Percentiles rank a stretch among this genome's conserved stretches.
Evolutionary conservation across 2,329 filamentous ascomycete species (phyloP).

Genomic region (Dothiorella sarmentorum): DNA sequence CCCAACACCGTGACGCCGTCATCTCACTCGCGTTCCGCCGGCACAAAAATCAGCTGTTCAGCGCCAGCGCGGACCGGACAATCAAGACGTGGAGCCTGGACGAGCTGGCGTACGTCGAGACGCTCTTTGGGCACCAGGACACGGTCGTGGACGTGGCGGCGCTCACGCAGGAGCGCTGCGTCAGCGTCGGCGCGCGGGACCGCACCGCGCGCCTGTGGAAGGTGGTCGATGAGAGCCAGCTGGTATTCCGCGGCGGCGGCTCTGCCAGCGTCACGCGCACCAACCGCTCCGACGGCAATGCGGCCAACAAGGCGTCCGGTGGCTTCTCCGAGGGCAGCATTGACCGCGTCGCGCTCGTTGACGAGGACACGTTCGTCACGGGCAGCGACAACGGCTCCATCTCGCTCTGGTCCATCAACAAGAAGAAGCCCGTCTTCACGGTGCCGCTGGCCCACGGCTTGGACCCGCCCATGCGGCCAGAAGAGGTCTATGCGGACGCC

Average conservation of each 20-base stretch:
- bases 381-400: slow-evolving; percentile 88
- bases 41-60: slow-evolving; percentile 87
- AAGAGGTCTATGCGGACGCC: slow-evolving; percentile 70
- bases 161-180: slow-evolving; percentile 79
- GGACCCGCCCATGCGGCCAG: slow-evolving; percentile 65
- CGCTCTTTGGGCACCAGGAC: slow-evolving; percentile 93
- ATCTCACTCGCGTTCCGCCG: slow-evolving; percentile 81
- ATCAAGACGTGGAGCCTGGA: slow-evolving; percentile 95
- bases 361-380: slow-evolving; percentile 84
- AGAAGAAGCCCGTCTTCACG: slow-evolving; percentile 90
- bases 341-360: slow-evolving; percentile 87
- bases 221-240: slow-evolving; percentile 88
- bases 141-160: slow-evolving; percentile 75
- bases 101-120: slow-evolving; percentile 91
- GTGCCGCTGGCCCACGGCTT: slow-evolving; percentile 80
- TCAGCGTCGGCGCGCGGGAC: slow-evolving; percentile 87
- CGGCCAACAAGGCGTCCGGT: slow-evolving; percentile 29
- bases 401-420: slow-evolving; percentile 81
- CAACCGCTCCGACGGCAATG: slow-evolving; percentile 33
- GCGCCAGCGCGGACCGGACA: slow-evolving; percentile 83
- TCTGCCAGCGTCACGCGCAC: slow-evolving; percentile 28
- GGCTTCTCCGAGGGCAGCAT: slow-evolving; percentile 74
- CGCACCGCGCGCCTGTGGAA: slow-evolving; percentile 93
- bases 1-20: slow-evolving; percentile 86
- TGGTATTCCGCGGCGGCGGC: slow-evolving; percentile 87